Evolutionary conservation across 2,329 filamentous ascomycete species (phyloP), one percentile per base, ranked within the genome.

Genomic region (Venturia carpophila): DNA sequence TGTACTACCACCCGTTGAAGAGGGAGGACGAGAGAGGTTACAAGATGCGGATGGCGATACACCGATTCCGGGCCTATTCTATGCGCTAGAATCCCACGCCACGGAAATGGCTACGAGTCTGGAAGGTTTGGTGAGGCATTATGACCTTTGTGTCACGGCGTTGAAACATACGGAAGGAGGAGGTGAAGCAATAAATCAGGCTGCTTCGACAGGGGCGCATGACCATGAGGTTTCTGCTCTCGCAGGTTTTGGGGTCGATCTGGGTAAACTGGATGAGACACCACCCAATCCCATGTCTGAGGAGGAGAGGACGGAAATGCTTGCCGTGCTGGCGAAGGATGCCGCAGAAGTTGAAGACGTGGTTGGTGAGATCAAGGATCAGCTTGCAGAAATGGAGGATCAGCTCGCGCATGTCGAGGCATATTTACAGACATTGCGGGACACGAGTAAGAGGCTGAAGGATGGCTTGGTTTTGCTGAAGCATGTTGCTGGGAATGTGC

Each of bases 81-180:
- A 77, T 63, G 72, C 75, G 2, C 81, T 96, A 43, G 86, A 92
- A 68, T 81, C 81, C 17, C 87, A 93, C 69, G 92, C 92, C 0
- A 87, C 90, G 68, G 86, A 87, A 70, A 93, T 95, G 86, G 93
- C 92, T 5, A 82, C 87, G 66, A 82, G 91, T 5, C 83, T 97
- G 1, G 84, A 91, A 65, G 91, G 89, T 0, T 79, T 97, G 4
- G 92, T 91, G 9, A 85, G 84, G 34, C 93, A 97, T 76, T 97
- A 96, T 73, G 93, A 97, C 74, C 85, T 96, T 68, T 97, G 93
- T 74, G 90, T 96, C 17, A 93, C 88, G 0, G 93, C 93, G 0
- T 88, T 97, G 55, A 90, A 92, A 67, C 91, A 93, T 62, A 97
- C 92, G 3, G 92, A 96, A 77, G 79, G 79, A 66, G 79, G 80